phyloP scores from a whole-genome alignment of 23 red algal species.

The Gracilaria vermiculophylla region DNA sequence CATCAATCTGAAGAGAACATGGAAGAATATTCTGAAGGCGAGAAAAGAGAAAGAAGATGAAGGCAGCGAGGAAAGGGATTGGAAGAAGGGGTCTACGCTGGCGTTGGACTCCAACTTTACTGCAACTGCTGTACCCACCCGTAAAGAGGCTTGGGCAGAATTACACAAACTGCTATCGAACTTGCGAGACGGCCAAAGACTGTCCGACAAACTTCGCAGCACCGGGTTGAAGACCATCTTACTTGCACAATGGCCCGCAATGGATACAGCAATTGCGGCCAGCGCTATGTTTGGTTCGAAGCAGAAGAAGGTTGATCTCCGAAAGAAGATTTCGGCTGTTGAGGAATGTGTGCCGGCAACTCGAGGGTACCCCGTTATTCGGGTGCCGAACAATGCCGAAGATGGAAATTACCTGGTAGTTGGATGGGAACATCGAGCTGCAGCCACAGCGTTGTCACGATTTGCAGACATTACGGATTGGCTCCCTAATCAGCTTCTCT shows the following conservation, averaged over 20 bases:
- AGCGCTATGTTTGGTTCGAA: conserved; percentile 20
- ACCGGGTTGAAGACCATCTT: conserved; percentile 46
- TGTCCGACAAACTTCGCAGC: conserved; percentile 15
- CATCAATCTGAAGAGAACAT: conserved; percentile 50
- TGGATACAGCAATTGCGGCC: conserved; percentile 19
- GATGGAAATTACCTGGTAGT: conserved; percentile 72
- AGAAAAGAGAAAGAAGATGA: not conserved
- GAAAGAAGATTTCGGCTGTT: conserved; percentile 7
- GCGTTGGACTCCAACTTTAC: conserved; percentile 30
- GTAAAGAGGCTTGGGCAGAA: conserved; percentile 54
- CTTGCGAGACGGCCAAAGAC: conserved; percentile 17
- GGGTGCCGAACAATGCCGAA: conserved; percentile 30
- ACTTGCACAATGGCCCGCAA: conserved; percentile 58
- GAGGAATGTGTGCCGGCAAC: conserved; percentile 51
- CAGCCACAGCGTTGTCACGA: conserved; percentile 29
- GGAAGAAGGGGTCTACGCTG: not conserved
- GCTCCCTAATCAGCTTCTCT: conserved; percentile 33
- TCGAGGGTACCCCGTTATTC: conserved; percentile 56
- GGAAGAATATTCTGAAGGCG: conserved; percentile 30
- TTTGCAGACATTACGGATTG: conserved; percentile 44
- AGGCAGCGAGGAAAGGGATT: not conserved
- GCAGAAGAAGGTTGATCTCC: conserved; percentile 1
- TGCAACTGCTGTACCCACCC: conserved; percentile 11
- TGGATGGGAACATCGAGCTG: conserved; percentile 68
- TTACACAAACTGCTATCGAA: conserved; percentile 29